These are phyloP conservation scores for Lepiota brunneoincarnata DNA, from an alignment of 768 basidiomycete genomes.

Conservation along the genomic window DNA sequence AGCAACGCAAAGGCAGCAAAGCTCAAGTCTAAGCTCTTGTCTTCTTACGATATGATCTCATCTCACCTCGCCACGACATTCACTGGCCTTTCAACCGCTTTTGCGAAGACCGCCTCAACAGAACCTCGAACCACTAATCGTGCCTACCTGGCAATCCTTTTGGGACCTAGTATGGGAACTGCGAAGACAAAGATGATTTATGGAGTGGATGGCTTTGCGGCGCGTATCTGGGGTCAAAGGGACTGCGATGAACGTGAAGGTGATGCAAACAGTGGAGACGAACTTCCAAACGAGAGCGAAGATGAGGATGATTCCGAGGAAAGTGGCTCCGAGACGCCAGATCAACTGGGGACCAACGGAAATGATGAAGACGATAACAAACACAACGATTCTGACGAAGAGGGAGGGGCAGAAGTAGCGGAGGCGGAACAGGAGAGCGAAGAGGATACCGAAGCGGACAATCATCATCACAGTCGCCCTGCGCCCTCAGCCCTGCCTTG, in stretches of 20 bases:
- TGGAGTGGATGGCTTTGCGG: conserved; percentile 63
- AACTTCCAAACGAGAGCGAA: conserved; percentile 18
- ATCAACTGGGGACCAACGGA: conserved; percentile 7
- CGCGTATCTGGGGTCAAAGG: conserved; percentile 37
- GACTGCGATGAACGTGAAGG: conserved; percentile 12
- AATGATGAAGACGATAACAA: conserved; percentile 8
- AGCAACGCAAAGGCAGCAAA: conserved; percentile 49
- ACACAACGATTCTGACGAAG: conserved; percentile 11
- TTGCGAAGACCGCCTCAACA: conserved; percentile 32
- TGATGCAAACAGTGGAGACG: conserved; percentile 14
- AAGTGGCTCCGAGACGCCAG: background rate
- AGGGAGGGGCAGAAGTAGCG: conserved; percentile 1
- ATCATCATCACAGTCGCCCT: background rate
- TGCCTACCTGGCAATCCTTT: conserved; percentile 57
- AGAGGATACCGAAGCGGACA: background rate
- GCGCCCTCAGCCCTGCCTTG: conserved; percentile 12
- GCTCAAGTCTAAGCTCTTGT: conserved; percentile 58
- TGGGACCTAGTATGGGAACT: conserved; percentile 63
- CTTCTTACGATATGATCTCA: conserved; percentile 65
- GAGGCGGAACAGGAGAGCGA: conserved; percentile 10
- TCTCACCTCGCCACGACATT: conserved; percentile 79
- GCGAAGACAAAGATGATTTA: conserved; percentile 61
- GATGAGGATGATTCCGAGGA: conserved; percentile 18
- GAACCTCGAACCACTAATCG: conserved; percentile 20
- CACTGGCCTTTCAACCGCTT: conserved; percentile 64